Percentiles rank a stretch among this genome's conserved stretches.
phyloP scores from a whole-genome alignment of 352 stramenopile species.

The Globisporangium paroecandrum region DNA sequence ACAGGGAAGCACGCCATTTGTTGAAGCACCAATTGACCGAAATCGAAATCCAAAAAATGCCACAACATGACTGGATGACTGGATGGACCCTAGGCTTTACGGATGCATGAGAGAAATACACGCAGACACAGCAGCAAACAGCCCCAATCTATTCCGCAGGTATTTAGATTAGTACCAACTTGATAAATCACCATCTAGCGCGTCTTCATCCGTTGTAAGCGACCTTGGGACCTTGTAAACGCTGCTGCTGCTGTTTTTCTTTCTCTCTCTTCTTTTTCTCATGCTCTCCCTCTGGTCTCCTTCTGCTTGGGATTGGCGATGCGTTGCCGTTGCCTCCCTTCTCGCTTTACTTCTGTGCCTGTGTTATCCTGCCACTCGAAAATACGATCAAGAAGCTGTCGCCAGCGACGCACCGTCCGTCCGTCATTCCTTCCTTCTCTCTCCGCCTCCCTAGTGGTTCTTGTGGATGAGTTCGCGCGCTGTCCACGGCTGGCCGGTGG shows the following conservation, averaged over 20 bases:
- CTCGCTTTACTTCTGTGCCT: background rate
- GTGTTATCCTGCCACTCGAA: background rate
- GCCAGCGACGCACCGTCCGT: background rate
- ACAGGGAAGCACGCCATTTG: background rate
- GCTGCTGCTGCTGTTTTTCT: slow-evolving; percentile 1
- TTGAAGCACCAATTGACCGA: background rate
- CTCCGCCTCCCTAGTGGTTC: slow-evolving; percentile 50
- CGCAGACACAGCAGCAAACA: background rate
- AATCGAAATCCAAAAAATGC: background rate
- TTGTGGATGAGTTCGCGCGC: slow-evolving; percentile 76
- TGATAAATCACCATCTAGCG: background rate
- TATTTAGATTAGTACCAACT: background rate
- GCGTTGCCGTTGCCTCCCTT: background rate
- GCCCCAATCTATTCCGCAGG: background rate
- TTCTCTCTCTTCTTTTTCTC: background rate
- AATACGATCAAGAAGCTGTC: background rate
- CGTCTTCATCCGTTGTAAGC: background rate
- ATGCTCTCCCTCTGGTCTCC: background rate
- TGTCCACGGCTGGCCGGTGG: slow-evolving; percentile 40
- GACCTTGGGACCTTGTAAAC: background rate
- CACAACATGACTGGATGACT: too few species aligned
- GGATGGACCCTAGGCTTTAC: too few species aligned
- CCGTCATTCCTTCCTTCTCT: too few species aligned
- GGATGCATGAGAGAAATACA: background rate
- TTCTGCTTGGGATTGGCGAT: background rate